Evolutionary conservation across 371 early-diverging fungal genomes (phyloP).

Genomic region (Rhizopus stolonifer): DNA sequence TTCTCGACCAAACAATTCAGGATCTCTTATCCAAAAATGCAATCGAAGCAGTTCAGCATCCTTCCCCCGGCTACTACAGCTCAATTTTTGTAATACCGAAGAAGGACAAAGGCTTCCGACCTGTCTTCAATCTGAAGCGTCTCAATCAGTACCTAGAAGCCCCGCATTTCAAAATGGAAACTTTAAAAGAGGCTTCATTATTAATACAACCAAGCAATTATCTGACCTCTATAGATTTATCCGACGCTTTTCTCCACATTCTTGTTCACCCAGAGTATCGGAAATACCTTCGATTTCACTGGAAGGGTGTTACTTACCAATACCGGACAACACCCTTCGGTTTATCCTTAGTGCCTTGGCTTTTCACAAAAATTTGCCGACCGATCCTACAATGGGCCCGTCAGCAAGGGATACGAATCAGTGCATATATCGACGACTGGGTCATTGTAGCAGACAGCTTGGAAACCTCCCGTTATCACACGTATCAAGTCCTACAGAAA

Average conservation of each 20-base stretch:
- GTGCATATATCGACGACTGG: constrained; percentile 7
- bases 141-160: constrained; percentile 21
- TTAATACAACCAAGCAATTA: constrained; percentile 25
- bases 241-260: constrained; percentile 33
- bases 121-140: constrained; percentile 23
- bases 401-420: constrained; percentile 1
- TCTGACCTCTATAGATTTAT: constrained; percentile 30
- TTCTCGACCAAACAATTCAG: constrained; percentile 23
- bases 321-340: constrained; percentile 47
- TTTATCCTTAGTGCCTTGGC: constrained; percentile 40
- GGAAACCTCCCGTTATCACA: background rate
- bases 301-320: constrained; percentile 37
- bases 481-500: background rate
- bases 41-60: constrained; percentile 18
- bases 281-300: constrained; percentile 41
- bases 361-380: constrained; percentile 37
- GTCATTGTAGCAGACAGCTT: constrained; percentile 4
- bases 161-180: constrained; percentile 35
- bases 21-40: constrained; percentile 23
- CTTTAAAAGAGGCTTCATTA: constrained; percentile 14
- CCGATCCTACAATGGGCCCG: constrained; percentile 34
- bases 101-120: constrained; percentile 23
- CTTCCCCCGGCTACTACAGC: constrained; percentile 20
- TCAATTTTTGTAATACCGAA: constrained; percentile 26
- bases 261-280: constrained; percentile 15